Evolutionary conservation across 164 flowering plant species (phyloP), one percentile per base, ranked within the genome.

Genomic region (Magnolia kwangsiensis): DNA sequence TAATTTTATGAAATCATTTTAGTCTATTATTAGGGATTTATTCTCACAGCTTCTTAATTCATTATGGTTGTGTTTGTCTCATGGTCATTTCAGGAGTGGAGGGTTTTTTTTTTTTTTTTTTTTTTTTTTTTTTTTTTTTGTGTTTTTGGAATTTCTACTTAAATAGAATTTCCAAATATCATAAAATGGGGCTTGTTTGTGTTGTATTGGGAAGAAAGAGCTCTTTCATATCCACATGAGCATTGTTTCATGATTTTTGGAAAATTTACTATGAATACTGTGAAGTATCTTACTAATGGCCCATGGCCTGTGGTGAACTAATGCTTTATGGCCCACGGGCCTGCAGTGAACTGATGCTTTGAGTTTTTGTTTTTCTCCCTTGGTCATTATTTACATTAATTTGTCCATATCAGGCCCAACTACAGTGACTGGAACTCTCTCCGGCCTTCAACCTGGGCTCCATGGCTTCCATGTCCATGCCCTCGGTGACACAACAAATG

Each of bases 401-500:
- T 66, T 66, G 27, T 21, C 31, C 14, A 21, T 8, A 20, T 24
- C 69, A 66, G 69, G 69, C 45, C 19, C 31, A 21, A 21, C 69
- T 66, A 59, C 78, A 94, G 98, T 96, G 16, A 87, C 91, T 65
- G 99, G 92, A 81, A 84, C 55, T 51, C n/a, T 94, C 65, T 79
- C 88, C 78, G 99, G 99, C 59, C 96, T 96, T 24, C 86, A 83
- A 79, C 94, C 96, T 51, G 99, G 99, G 67, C 92, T 83, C 76
- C 98, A 94, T 80, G 99, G 98, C 3, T 94, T 96, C 87, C 99
- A 94, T 80, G 93, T 96, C 72, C 99, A 96, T 83, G 90, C 98
- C 63, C 97, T 96, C 81, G 98, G 98, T 45, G 98, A 94, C 84
- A 96, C 99, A 18, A 94, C 98, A 49, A 96, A 96, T 80, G 99